Conservation (phyloP, 2,329 filamentous ascomycete species). For the Cladosporium velox region DNA sequence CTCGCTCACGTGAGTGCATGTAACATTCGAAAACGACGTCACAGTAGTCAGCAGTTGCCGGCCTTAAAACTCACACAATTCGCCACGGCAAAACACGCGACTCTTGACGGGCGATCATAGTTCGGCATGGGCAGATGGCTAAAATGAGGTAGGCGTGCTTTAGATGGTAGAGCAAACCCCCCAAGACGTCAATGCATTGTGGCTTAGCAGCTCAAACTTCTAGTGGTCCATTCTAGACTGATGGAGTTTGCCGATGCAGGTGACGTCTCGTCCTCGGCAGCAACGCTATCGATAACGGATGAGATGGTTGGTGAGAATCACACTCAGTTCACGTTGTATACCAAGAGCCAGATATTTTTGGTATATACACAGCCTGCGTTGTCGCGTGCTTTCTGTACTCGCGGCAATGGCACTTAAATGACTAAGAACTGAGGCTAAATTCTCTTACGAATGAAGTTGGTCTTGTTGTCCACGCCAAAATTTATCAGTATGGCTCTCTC, state of each 20-base stretch:
- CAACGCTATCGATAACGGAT: background rate
- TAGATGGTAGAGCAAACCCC: background rate
- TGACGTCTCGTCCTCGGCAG: background rate
- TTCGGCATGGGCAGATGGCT: background rate
- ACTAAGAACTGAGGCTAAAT: too few species aligned
- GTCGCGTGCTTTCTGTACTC: background rate
- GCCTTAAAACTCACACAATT: background rate
- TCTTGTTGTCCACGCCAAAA: background rate
- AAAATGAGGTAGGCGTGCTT: background rate
- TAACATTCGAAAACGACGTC: background rate
- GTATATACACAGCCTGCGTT: background rate
- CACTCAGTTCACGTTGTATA: too few species aligned
- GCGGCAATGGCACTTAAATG: too few species aligned
- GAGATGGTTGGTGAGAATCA: background rate
- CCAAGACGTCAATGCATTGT: constrained; percentile 3
- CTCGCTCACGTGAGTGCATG: background rate
- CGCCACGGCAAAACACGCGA: background rate
- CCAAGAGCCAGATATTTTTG: background rate
- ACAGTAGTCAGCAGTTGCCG: background rate
- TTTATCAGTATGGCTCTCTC: background rate
- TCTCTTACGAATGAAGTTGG: background rate
- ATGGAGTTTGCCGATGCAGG: constrained; percentile 1
- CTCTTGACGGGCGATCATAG: background rate
- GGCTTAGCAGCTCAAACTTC: background rate
- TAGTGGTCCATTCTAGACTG: constrained; percentile 1